Evolutionary conservation across 768 basidiomycete genomes (phyloP), one percentile per base, ranked within the genome.

Genomic region (Cyathus striatus): DNA sequence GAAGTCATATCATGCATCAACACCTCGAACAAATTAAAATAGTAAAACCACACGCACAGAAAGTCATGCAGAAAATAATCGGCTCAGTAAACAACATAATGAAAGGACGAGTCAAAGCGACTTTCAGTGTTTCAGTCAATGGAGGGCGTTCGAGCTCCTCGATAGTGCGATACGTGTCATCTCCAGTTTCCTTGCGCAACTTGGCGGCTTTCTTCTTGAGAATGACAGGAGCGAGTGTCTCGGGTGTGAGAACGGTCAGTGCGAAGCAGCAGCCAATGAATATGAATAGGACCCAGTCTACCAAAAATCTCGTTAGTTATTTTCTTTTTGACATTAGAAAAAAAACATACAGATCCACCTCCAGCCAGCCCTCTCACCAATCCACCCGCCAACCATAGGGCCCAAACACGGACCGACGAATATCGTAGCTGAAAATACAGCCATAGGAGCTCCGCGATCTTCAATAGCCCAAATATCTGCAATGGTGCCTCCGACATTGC

Each of bases 331-430:
- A 16, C 27, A 30, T 10, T 30, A 30, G 10, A 30, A 30, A 10
- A 10, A 10, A 30, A 10, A 30, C 27, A 10, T 30, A 30, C 27
- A 77, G 22, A 75, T 64, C 66, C 66, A 72, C 36, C 68, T 51
- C 69, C 69, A 72, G 1, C 73, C 73, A 14, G 62, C 62, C 13
- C 54, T 47, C 49, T 69, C 58, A 3, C 70, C 67, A 41, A 74
- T 75, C 55, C 64, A 70, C 2, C 72, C 69, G 25, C 73, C 75
- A 23, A 76, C 50, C 50, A 80, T 61, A 0, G 78, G 78, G 1
- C 76, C 76, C 23, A 74, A 18, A 23, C 68, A 69, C 0, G 73
- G 74, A 9, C 72, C 75, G 9, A 73, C 59, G 51, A 78, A 78
- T 1, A 75, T 61, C 1, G 71, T 72, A 3, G 63, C 61, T 4